These are phyloP conservation scores for Fusarium gaditjirri DNA, from an alignment of 2,329 filamentous ascomycete species.

Conservation along the genomic window DNA sequence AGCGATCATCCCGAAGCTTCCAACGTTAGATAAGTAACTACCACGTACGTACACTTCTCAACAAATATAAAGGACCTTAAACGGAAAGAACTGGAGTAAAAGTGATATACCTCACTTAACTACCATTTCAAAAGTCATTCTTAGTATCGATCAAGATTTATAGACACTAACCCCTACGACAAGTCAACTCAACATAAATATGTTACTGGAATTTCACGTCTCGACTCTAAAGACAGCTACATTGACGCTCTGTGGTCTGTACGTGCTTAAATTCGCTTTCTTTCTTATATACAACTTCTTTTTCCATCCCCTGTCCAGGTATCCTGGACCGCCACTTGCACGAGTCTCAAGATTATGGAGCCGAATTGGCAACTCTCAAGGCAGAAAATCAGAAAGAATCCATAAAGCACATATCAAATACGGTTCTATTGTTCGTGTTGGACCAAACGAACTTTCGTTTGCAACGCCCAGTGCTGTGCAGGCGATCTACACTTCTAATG, in stretches of 20 bases:
- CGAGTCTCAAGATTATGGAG: neutral
- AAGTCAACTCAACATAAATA: neutral
- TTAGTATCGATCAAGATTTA: neutral
- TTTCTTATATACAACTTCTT: neutral
- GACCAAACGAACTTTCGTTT: neutral
- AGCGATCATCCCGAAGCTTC: too few species aligned
- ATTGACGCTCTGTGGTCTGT: neutral
- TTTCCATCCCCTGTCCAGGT: neutral
- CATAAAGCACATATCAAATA: neutral
- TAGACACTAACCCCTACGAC: neutral
- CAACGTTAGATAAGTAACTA: too few species aligned
- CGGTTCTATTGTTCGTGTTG: neutral
- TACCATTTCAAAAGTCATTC: neutral
- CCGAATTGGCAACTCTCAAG: neutral
- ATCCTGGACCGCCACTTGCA: neutral
- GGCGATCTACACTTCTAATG: neutral
- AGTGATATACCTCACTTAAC: neutral
- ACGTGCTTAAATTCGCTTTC: neutral
- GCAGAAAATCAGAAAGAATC: neutral
- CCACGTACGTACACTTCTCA: neutral
- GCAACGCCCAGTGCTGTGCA: neutral
- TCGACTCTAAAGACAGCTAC: neutral
- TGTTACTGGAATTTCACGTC: neutral
- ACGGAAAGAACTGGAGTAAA: neutral
- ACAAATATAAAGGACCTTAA: accelerated